These are phyloP conservation scores for Luffa acutangula DNA, from an alignment of 306 rosid genomes.

Conservation along the genomic window DNA sequence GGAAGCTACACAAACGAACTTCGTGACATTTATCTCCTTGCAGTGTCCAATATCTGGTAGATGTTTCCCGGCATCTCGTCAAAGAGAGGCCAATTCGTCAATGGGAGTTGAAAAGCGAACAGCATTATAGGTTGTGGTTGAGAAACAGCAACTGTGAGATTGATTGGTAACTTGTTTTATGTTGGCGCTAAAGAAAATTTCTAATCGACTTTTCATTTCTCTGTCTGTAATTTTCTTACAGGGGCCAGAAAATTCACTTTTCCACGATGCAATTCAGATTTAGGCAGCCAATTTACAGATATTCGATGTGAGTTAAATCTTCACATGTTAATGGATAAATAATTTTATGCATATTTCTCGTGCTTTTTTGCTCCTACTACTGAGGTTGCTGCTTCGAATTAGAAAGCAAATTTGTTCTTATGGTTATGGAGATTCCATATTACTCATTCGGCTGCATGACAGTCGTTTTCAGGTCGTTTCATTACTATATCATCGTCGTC, in stretches of 20 bases:
- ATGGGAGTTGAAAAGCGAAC: background rate
- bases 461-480: slow-evolving; percentile 13
- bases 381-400: background rate
- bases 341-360: background rate
- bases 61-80: slow-evolving; percentile 4
- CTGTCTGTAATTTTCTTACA: background rate
- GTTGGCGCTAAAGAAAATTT: background rate
- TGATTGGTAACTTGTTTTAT: background rate
- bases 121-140: background rate
- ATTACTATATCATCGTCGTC: background rate
- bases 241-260: background rate
- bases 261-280: background rate
- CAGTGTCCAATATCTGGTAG: slow-evolving; percentile 4
- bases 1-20: background rate
- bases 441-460: background rate
- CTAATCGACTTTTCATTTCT: background rate
- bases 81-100: background rate
- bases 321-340: background rate
- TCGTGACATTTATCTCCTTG: background rate
- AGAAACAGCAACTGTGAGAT: background rate
- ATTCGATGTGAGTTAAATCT: background rate
- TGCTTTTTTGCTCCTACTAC: background rate
- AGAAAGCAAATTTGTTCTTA: slow-evolving; percentile 5
- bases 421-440: background rate
- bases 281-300: background rate